These are phyloP conservation scores for Hymenoscyphus fructigenus DNA, from an alignment of 2,329 filamentous ascomycete genomes.

Conservation along the genomic window DNA sequence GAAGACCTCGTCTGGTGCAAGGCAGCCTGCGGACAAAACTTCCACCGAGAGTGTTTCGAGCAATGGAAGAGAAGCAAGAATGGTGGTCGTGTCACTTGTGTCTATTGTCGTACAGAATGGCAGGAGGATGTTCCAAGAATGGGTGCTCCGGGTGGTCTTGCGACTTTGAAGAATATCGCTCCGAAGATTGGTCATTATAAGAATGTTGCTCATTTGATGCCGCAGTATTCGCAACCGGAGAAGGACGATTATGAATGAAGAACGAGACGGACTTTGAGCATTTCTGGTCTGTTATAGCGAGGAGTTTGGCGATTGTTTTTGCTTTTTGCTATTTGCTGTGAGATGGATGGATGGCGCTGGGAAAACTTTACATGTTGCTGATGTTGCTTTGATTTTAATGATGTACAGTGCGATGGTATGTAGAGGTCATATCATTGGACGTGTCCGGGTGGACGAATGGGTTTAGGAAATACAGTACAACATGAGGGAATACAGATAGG, in stretches of 20 bases:
- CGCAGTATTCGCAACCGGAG: constrained; percentile 13
- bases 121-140: constrained; percentile 39
- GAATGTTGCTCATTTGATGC: constrained; percentile 21
- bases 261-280: neutral
- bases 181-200: constrained; percentile 22
- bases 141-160: constrained; percentile 15
- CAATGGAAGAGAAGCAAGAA: constrained; percentile 52
- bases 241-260: neutral
- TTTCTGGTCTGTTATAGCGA: neutral
- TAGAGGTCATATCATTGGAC: neutral
- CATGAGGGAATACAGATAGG: neutral
- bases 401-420: neutral
- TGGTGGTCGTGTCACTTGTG: constrained; percentile 50
- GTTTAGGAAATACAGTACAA: neutral
- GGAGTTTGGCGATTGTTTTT: neutral
- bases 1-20: constrained; percentile 56
- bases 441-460: neutral
- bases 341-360: neutral
- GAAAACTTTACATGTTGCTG: neutral
- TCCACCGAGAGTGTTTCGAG: constrained; percentile 52
- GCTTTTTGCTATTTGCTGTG: neutral
- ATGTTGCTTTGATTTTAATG: neutral
- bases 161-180: constrained; percentile 18
- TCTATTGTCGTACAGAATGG: constrained; percentile 61
- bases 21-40: constrained; percentile 55